Conservation (phyloP, 176 grass and related monocot genomes). For the Rhipidocladum racemiflorum region DNA sequence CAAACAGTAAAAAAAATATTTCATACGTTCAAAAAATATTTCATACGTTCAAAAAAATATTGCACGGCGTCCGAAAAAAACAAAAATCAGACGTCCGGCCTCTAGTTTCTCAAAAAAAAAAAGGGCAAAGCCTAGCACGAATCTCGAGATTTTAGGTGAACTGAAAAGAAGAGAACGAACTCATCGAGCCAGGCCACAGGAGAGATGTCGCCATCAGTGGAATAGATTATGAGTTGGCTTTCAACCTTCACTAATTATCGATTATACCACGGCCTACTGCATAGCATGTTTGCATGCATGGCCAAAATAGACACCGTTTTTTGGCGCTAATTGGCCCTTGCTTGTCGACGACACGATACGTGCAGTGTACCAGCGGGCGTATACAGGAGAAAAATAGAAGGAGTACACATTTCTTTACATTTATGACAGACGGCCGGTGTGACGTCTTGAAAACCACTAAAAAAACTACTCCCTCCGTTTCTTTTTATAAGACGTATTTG, state of each 20-base stretch:
- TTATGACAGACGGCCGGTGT: too few relatives aligned
- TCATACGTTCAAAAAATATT: too few relatives aligned
- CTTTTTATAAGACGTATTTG: too few relatives aligned
- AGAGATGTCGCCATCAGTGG: constrained; percentile 17
- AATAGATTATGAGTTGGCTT: not conserved
- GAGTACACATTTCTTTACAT: too few relatives aligned
- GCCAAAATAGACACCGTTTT: not conserved
- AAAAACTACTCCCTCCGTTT: too few relatives aligned
- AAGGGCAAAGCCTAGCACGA: not conserved
- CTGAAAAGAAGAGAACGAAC: not conserved
- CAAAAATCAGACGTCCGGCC: too few relatives aligned
- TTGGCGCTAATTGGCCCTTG: not conserved
- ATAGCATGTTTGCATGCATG: not conserved
- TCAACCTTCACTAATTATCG: not conserved
- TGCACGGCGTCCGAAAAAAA: too few relatives aligned
- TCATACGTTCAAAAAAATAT: too few relatives aligned
- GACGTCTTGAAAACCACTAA: too few relatives aligned
- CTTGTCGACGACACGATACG: not conserved
- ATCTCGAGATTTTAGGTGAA: not conserved
- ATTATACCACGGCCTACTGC: not conserved
- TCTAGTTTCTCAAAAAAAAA: too few relatives aligned
- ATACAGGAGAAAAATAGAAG: too few relatives aligned
- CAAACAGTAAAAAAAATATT: too few relatives aligned
- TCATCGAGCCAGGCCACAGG: not conserved
- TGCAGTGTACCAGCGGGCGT: not conserved